A percentile compares a stretch with the other conserved stretches of the same genome.
phyloP scores from a whole-genome alignment of 805 yeast species.

The Maudiozyma bulderi region DNA sequence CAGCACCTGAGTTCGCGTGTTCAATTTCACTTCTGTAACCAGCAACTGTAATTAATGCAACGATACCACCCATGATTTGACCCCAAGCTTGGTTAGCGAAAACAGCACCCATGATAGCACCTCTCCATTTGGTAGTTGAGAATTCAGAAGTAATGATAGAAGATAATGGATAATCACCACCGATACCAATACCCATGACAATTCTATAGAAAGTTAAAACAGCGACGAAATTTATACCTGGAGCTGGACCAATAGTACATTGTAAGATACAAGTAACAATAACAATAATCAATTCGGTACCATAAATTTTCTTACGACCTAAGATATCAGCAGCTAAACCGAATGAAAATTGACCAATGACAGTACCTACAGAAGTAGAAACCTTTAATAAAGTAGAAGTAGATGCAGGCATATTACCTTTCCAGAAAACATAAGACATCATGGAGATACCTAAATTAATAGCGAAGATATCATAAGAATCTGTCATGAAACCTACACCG shows the following conservation, averaged over 20 bases:
- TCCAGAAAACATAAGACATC: constrained; percentile 72
- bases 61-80: constrained; percentile 79
- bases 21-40: constrained; percentile 61
- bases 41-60: constrained; percentile 65
- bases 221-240: constrained; percentile 66
- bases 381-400: constrained; percentile 72
- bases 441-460: constrained; percentile 74
- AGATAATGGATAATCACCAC: constrained; percentile 93
- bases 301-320: constrained; percentile 85
- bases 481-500: constrained; percentile 90
- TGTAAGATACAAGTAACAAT: constrained; percentile 71
- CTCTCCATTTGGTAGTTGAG: constrained; percentile 93
- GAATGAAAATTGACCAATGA: constrained; percentile 79
- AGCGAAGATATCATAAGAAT: constrained; percentile 87
- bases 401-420: constrained; percentile 51
- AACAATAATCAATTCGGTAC: constrained; percentile 77
- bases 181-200: constrained; percentile 90
- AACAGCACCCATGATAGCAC: constrained; percentile 94
- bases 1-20: constrained; percentile 42
- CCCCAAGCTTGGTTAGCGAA: constrained; percentile 97
- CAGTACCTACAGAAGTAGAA: constrained; percentile 90
- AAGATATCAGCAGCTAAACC: constrained; percentile 73
- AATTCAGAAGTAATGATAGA: constrained; percentile 91
- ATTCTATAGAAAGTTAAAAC: constrained; percentile 71
- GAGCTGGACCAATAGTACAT: constrained; percentile 61